Conservation (phyloP, 441 rosid species). For the Eugenia klotzschiana region DNA sequence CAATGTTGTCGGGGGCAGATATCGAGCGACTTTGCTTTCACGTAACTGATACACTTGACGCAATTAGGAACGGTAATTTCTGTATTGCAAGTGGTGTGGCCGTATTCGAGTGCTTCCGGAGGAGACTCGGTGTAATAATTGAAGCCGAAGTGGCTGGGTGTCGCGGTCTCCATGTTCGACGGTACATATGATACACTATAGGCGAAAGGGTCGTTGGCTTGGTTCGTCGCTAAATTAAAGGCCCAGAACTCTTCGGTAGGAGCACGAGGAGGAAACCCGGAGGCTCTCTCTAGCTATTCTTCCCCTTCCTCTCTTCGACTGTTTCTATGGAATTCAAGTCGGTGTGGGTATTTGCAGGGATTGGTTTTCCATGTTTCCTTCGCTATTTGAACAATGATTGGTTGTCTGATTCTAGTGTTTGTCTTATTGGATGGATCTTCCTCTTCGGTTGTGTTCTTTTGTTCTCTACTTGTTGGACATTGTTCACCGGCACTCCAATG, state of each 20-base stretch:
- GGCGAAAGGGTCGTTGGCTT: neutral
- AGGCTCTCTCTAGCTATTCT: neutral
- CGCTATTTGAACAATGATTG: neutral
- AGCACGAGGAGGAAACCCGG: neutral
- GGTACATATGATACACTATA: neutral
- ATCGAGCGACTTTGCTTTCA: neutral
- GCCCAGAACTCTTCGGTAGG: neutral
- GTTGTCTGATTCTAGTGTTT: neutral
- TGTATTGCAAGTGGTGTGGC: neutral
- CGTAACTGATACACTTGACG: neutral
- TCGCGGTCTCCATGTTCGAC: neutral
- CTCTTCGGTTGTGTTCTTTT: neutral
- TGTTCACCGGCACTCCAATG: neutral
- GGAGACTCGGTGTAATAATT: neutral
- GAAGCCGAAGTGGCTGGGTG: neutral
- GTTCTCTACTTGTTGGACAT: neutral
- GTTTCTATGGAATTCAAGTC: neutral
- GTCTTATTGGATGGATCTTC: neutral
- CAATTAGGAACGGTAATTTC: neutral
- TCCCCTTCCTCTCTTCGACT: neutral
- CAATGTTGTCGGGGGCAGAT: neutral
- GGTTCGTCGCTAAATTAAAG: neutral
- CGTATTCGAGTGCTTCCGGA: neutral
- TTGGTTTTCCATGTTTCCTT: neutral
- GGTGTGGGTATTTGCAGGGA: neutral